These are phyloP conservation scores for Starmerella potacharoeniae DNA, from an alignment of 805 yeast genomes.

Conservation along the genomic window DNA sequence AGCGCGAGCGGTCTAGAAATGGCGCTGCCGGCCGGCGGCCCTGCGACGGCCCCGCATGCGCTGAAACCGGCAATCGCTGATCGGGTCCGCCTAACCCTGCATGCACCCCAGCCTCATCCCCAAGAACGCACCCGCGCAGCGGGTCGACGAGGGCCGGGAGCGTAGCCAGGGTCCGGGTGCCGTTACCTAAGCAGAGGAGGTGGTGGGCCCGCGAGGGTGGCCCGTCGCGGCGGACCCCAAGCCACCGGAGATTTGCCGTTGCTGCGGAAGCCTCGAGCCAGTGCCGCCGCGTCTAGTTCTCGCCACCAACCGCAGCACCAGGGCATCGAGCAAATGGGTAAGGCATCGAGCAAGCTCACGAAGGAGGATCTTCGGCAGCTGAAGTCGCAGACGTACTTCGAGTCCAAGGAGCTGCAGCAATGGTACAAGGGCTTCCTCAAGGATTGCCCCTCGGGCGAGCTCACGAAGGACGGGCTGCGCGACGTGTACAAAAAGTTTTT, in stretches of 20 bases:
- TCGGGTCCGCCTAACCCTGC: not conserved
- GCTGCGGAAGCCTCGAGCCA: not conserved
- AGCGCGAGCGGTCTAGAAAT: no score
- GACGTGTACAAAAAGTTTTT: slow-evolving; percentile 92
- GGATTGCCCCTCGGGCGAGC: slow-evolving; percentile 86
- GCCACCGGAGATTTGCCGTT: not conserved
- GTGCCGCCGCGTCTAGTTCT: not conserved
- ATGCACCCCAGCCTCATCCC: not conserved
- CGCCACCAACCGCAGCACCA: not conserved
- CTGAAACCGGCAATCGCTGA: not conserved
- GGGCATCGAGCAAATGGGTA: slow-evolving; percentile 55
- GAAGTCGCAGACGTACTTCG: slow-evolving; percentile 79
- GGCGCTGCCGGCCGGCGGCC: no score
- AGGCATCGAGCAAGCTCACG: slow-evolving; percentile 82
- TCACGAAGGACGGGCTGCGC: slow-evolving; percentile 75
- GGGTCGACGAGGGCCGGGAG: no score
- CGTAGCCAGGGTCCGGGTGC: not conserved
- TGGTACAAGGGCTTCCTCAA: slow-evolving; percentile 95
- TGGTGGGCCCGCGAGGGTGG: not conserved
- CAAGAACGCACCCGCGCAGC: not conserved
- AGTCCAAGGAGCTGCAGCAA: slow-evolving; percentile 87
- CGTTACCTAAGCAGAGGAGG: not conserved
- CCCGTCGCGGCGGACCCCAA: not conserved
- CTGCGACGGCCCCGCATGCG: not conserved
- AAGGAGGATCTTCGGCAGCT: slow-evolving; percentile 79